A percentile compares a stretch with the other conserved stretches of the same genome.
Evolutionary conservation across 768 basidiomycete genomes (phyloP).

Genomic region (Russula foetens): DNA sequence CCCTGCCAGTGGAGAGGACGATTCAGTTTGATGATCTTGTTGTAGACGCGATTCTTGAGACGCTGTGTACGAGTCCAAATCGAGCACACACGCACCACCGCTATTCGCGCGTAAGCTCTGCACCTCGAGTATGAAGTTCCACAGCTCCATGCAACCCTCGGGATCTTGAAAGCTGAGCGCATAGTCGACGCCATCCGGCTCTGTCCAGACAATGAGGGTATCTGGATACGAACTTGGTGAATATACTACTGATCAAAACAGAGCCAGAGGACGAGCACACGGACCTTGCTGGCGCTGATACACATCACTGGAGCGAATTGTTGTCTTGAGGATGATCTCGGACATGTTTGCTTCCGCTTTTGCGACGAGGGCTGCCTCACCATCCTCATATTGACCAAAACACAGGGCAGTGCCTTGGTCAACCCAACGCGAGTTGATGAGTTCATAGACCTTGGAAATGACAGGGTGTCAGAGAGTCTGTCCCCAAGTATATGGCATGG

Average conservation of each 20-base stretch:
- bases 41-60: conserved; percentile 16
- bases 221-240: conserved; percentile 39
- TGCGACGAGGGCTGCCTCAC: conserved; percentile 78
- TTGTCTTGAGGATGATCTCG: conserved; percentile 69
- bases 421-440: conserved; percentile 84
- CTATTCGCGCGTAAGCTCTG: conserved; percentile 67
- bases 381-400: conserved; percentile 78
- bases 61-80: neutral
- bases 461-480: conserved; percentile 2
- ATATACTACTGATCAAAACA: conserved; percentile 1
- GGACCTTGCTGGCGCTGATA: conserved; percentile 83
- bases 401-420: conserved; percentile 98
- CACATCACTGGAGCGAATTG: conserved; percentile 74
- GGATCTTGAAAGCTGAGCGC: conserved; percentile 96
- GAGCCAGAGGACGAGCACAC: conserved; percentile 21
- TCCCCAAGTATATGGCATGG: conserved; percentile 21
- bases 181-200: conserved; percentile 89
- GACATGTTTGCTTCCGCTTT: conserved; percentile 68
- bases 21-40: conserved; percentile 39
- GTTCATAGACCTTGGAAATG: conserved; percentile 76
- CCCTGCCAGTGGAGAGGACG: conserved; percentile 54
- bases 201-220: conserved; percentile 98
- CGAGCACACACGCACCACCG: conserved; percentile 40
- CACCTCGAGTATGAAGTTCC: conserved; percentile 93
- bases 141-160: conserved; percentile 92